Evolutionary conservation across 1,284 basidiomycete species (phyloP).

Genomic region (Cryptococcus depauperatus): DNA sequence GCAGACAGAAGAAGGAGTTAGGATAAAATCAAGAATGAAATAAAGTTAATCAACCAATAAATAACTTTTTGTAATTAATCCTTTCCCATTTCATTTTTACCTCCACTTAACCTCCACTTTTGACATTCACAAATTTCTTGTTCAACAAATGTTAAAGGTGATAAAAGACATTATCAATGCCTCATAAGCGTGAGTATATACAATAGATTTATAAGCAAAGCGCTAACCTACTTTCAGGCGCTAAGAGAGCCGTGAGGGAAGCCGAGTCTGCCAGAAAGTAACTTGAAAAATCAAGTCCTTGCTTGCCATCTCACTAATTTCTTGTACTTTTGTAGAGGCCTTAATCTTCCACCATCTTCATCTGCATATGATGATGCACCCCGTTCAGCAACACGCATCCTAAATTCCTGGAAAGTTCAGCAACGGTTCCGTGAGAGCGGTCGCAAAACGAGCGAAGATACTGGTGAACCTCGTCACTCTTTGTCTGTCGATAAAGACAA

Average conservation of each 20-base stretch:
- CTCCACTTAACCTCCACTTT: neutral
- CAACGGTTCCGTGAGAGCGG: constrained; percentile 31
- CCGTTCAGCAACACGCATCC: constrained; percentile 33
- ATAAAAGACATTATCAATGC: too few relatives aligned
- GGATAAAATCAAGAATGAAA: too few relatives aligned
- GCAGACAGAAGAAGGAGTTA: too few relatives aligned
- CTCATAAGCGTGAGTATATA: constrained; percentile 38
- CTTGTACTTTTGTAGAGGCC: constrained; percentile 25
- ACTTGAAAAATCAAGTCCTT: too few relatives aligned
- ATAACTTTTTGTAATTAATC: too few relatives aligned
- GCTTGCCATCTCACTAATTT: neutral
- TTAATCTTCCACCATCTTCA: constrained; percentile 30
- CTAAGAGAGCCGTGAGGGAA: constrained; percentile 37
- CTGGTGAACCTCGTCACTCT: constrained; percentile 20
- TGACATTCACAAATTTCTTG: too few relatives aligned
- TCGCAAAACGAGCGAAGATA: constrained; percentile 30
- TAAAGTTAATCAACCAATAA: too few relatives aligned
- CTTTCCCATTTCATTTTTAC: neutral
- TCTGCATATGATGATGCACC: constrained; percentile 33
- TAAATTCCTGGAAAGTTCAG: constrained; percentile 35
- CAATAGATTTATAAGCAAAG: neutral
- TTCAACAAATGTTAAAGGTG: too few relatives aligned
- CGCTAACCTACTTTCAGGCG: constrained; percentile 21
- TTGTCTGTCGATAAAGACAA: constrained; percentile 2
- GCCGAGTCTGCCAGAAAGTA: constrained; percentile 35